These are phyloP conservation scores for Aureobasidium subglaciale DNA, from an alignment of 2,329 filamentous ascomycete species.

Conservation along the genomic window DNA sequence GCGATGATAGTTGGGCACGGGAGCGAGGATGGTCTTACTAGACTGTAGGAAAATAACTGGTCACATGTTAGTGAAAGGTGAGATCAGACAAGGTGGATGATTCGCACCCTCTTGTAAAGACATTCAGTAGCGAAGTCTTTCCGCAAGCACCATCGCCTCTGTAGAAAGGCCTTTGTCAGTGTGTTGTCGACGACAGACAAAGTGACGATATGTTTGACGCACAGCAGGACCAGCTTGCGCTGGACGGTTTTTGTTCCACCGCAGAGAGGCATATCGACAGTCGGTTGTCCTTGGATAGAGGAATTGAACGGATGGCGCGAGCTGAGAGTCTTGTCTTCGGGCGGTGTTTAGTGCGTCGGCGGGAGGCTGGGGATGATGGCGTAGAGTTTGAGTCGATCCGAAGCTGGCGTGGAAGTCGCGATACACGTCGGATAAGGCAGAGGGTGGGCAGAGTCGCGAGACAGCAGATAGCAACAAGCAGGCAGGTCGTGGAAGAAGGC, in stretches of 20 bases:
- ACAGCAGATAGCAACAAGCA: neutral
- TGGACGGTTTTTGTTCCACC: slow-evolving; percentile 66
- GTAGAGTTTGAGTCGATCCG: neutral
- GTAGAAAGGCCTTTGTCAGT: slow-evolving; percentile 23
- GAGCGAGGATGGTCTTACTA: slow-evolving; percentile 52
- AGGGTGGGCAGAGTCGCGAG: neutral
- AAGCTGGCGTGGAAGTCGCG: neutral
- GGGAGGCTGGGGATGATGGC: slow-evolving; percentile 2
- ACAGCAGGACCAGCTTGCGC: slow-evolving; percentile 94
- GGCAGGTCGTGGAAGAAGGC: neutral
- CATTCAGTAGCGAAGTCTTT: slow-evolving; percentile 94
- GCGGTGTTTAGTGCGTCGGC: neutral
- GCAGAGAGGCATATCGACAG: slow-evolving; percentile 38
- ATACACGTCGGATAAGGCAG: neutral
- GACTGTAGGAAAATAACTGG: slow-evolving; percentile 90
- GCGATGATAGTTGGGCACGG: neutral
- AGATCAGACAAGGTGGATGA: neutral
- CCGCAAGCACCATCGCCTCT: slow-evolving; percentile 94
- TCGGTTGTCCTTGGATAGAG: neutral
- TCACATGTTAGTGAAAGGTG: slow-evolving; percentile 13
- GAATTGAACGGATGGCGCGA: neutral
- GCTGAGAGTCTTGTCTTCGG: neutral
- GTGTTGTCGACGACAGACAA: neutral
- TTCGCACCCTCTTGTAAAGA: slow-evolving; percentile 89
- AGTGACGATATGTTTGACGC: slow-evolving; percentile 34